These are phyloP conservation scores for Rhizopogon rudus DNA, from an alignment of 768 basidiomycete species.

Conservation along the genomic window DNA sequence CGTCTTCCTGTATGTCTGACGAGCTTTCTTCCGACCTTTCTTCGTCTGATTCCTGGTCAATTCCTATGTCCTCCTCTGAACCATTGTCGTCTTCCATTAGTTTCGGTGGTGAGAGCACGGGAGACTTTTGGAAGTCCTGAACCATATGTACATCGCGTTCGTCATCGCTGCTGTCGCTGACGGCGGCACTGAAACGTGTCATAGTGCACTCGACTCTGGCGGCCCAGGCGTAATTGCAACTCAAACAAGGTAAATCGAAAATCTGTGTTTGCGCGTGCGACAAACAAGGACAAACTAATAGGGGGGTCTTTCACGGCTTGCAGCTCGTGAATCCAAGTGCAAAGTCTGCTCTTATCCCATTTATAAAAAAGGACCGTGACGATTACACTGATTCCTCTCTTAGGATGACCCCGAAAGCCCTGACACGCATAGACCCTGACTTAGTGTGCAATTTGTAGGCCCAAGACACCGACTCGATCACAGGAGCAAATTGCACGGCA, in stretches of 20 bases:
- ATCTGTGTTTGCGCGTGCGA: conserved; percentile 6
- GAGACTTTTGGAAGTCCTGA: conserved; percentile 15
- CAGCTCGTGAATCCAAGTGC: too few species aligned
- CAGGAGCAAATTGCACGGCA: too few species aligned
- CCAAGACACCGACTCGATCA: too few species aligned
- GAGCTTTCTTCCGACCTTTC: conserved; percentile 33
- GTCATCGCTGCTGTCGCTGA: conserved; percentile 53
- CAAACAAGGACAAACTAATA: conserved; percentile 26
- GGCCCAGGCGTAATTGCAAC: background rate
- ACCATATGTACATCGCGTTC: conserved; percentile 34
- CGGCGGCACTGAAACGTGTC: conserved; percentile 66
- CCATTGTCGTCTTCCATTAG: conserved; percentile 27
- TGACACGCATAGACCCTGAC: too few species aligned
- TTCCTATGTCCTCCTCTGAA: conserved; percentile 22
- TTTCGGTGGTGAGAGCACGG: conserved; percentile 13
- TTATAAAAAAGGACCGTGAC: too few species aligned
- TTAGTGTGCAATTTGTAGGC: too few species aligned
- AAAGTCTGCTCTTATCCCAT: too few species aligned
- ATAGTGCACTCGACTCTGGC: conserved; percentile 29
- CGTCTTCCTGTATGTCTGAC: conserved; percentile 51
- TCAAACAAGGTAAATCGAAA: conserved; percentile 17
- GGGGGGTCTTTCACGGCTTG: too few species aligned
- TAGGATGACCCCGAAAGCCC: too few species aligned
- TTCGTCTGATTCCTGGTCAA: conserved; percentile 32
- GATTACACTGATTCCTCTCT: too few species aligned